Percentiles rank a stretch among this genome's conserved stretches.
These are phyloP conservation scores for Rhododendron ferrugineum DNA, from an alignment of 148 eudicot genomes.

Conservation along the genomic window DNA sequence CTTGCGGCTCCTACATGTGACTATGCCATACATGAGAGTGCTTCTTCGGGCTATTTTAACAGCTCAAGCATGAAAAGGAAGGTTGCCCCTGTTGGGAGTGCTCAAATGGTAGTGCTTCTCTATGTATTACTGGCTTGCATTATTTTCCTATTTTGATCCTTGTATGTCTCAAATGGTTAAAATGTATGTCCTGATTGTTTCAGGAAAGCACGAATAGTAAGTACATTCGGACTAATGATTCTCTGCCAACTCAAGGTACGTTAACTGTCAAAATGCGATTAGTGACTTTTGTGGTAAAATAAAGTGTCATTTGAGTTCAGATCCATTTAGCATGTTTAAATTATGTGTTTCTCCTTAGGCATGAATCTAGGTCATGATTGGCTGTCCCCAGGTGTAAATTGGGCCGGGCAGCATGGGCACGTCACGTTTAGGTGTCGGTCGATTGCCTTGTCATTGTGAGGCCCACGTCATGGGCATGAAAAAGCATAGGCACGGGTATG, in stretches of 20 bases:
- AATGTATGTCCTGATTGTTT: constrained; percentile 6
- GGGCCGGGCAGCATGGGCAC: not conserved
- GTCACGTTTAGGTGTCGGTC: too few species aligned
- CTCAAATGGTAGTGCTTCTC: constrained; percentile 28
- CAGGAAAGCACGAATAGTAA: constrained; percentile 38
- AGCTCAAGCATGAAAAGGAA: constrained; percentile 49
- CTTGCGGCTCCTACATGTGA: constrained; percentile 17
- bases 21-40: constrained; percentile 19
- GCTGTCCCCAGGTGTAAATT: not conserved
- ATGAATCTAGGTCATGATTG: not conserved
- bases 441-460: too few species aligned
- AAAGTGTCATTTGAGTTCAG: not conserved
- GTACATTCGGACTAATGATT: constrained; percentile 28
- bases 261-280: not conserved
- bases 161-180: not conserved
- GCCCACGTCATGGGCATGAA: too few species aligned
- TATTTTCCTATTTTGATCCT: not conserved
- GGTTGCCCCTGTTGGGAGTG: constrained; percentile 29
- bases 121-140: not conserved
- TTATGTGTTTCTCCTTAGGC: not conserved
- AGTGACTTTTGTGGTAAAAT: not conserved
- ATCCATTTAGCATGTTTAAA: not conserved
- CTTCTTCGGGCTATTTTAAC: constrained; percentile 16
- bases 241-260: constrained; percentile 26
- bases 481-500: too few species aligned